These are phyloP conservation scores for Malus domestica DNA, from an alignment of 306 rosid species.

Conservation along the genomic window DNA sequence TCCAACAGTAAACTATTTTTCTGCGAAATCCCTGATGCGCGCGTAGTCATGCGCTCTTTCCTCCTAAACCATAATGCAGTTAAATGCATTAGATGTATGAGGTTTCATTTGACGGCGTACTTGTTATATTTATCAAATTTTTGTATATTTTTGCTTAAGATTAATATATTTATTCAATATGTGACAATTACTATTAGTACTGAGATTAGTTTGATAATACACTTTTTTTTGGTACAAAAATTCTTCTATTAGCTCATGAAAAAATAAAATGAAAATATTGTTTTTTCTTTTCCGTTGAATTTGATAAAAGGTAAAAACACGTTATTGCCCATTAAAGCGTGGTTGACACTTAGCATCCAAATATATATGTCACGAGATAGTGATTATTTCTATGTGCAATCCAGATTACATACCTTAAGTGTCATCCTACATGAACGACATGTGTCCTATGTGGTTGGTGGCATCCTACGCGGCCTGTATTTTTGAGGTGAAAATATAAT, in stretches of 20 bases:
- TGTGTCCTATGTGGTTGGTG: background rate
- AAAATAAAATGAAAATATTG: too few species aligned
- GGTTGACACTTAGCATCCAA: background rate
- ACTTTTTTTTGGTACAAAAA: background rate
- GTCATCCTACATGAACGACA: background rate
- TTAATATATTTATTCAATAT: background rate
- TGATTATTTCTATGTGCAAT: background rate
- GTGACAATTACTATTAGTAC: too few species aligned
- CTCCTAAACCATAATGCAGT: background rate
- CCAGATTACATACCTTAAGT: background rate
- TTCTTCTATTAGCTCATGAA: too few species aligned
- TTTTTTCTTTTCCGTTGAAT: too few species aligned
- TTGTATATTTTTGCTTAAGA: background rate
- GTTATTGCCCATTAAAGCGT: too few species aligned
- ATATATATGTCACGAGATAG: too few species aligned
- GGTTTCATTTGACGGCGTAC: background rate
- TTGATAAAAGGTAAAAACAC: too few species aligned
- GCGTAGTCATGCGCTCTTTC: background rate
- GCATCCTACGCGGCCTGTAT: background rate
- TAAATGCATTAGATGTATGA: background rate
- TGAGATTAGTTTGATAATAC: background rate
- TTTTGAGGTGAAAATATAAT: background rate
- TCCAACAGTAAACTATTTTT: background rate
- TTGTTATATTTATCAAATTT: background rate
- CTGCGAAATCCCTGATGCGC: fast-evolving